These are phyloP conservation scores for Auricularia auricula-judae DNA, from an alignment of 768 basidiomycete species.

Conservation along the genomic window DNA sequence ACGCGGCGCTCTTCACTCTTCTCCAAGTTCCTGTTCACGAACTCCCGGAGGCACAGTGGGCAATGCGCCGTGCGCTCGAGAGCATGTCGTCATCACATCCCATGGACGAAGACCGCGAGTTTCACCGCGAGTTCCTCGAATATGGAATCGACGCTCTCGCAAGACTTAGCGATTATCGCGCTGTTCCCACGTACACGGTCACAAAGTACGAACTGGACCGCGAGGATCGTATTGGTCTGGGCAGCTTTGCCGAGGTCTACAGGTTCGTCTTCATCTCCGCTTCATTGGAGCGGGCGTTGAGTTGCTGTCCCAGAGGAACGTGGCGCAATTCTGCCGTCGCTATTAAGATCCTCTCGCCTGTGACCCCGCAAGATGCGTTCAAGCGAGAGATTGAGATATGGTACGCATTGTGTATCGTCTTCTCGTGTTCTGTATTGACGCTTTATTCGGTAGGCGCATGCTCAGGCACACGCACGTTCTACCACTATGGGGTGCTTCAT, in stretches of 20 bases:
- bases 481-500: slow-evolving; percentile 56
- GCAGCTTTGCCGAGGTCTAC: slow-evolving; percentile 51
- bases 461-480: slow-evolving; percentile 53
- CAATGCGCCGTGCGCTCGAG: slow-evolving; percentile 54
- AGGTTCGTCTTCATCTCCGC: not conserved
- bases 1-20: slow-evolving; percentile 51
- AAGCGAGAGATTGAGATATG: slow-evolving; percentile 61
- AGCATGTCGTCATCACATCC: slow-evolving; percentile 3
- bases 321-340: slow-evolving; percentile 47
- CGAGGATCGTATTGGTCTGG: slow-evolving; percentile 52
- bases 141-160: slow-evolving; percentile 60
- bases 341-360: slow-evolving; percentile 34
- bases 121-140: slow-evolving; percentile 63
- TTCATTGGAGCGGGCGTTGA: slow-evolving; percentile 32
- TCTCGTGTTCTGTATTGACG: slow-evolving; percentile 15
- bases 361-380: slow-evolving; percentile 54
- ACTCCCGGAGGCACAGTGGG: slow-evolving; percentile 74
- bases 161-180: slow-evolving; percentile 35
- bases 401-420: slow-evolving; percentile 14
- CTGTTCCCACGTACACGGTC: slow-evolving; percentile 13
- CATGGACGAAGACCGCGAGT: slow-evolving; percentile 12
- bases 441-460: not conserved
- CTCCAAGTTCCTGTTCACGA: slow-evolving; percentile 43
- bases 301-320: slow-evolving; percentile 31
- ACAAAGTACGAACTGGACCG: slow-evolving; percentile 63